Base-by-base conservation (phyloP, 169 alveolate genomes). In the Amoebophrya sp. region DNA sequence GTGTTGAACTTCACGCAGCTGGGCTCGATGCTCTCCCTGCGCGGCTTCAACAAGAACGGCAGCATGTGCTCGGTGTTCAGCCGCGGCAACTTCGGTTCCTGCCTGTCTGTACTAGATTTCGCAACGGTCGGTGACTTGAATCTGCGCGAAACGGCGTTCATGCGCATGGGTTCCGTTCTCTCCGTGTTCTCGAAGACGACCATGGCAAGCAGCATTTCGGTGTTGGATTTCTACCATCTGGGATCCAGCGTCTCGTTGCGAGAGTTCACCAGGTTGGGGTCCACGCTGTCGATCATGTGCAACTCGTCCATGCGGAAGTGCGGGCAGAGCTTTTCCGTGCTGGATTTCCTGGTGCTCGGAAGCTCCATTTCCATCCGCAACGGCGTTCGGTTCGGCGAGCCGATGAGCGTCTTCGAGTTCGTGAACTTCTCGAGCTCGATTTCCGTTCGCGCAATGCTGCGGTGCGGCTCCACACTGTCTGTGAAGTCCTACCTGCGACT, bases 1-100 rank as follows among this genome's bases (percentile, higher is more conserved):
- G 47, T 38, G 53, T 18, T 88, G 2, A 40, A 88, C 10, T 14
- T 40, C 40, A 88, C 90, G 53, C 47, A 33, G 3, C 47, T 88
- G 32, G 90, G 90, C 53, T 35, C 54, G 0, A n/a, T 29, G 32
- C 40, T 88, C 23, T 88, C 90, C n/a, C 54, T 88, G 23, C 90
- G 90, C 40, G 47, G 90, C 90, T 88, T 35, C 90, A 29, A n/a
- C 3, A 88, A 40, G 32, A 7, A 25, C n/a, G 90, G 90, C 90
- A 25, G 32, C 53, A 33, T 40, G n/a, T 88, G 35, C 47, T 88
- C 90, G 25, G 47, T 88, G 54, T 40, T 88, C n/a, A 40, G 41
- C 47, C 35, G 90, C 40, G 47, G 90, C 32, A 88, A 88, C 40
- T 40, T 88, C 32, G 90, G 90, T 40, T 33, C 53, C 40, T 35